Evolutionary conservation across 2,329 filamentous ascomycete species (phyloP).

Genomic region (Orbilia ellipsospora): DNA sequence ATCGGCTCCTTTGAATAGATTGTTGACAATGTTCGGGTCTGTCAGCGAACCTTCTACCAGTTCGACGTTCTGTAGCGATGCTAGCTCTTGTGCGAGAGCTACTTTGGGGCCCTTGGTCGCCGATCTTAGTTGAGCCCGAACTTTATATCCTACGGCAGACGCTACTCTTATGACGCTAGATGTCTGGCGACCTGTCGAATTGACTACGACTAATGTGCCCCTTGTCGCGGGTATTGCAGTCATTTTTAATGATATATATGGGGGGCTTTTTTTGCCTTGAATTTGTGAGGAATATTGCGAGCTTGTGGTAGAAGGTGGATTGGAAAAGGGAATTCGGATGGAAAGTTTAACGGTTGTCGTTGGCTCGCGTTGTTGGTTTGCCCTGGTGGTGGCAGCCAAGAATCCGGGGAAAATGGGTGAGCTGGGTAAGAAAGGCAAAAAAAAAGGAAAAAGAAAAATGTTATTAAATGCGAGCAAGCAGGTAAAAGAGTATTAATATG

Average conservation of each 20-base stretch:
- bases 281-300: not conserved
- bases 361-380: conserved; percentile 50
- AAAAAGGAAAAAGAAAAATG: conserved; percentile 21
- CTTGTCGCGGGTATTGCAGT: conserved; percentile 44
- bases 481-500: not conserved
- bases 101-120: conserved; percentile 67
- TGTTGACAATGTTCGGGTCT: conserved; percentile 76
- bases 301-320: conserved; percentile 3
- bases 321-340: not conserved
- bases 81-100: conserved; percentile 87
- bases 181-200: conserved; percentile 93
- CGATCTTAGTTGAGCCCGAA: conserved; percentile 84
- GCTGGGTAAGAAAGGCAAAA: conserved; percentile 8
- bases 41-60: conserved; percentile 75
- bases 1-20: conserved; percentile 84
- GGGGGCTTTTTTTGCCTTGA: no score
- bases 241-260: conserved; percentile 16
- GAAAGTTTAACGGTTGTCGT: conserved; percentile 27
- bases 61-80: conserved; percentile 79
- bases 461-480: conserved; percentile 17
- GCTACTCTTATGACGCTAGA: conserved; percentile 95
- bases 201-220: conserved; percentile 86
- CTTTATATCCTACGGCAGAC: conserved; percentile 90
- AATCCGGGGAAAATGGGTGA: conserved; percentile 44
- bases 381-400: conserved; percentile 41